Percentiles rank a stretch among this genome's conserved stretches.
Conservation (phyloP, 345 rosid genomes). For the Lepidium africanum region DNA sequence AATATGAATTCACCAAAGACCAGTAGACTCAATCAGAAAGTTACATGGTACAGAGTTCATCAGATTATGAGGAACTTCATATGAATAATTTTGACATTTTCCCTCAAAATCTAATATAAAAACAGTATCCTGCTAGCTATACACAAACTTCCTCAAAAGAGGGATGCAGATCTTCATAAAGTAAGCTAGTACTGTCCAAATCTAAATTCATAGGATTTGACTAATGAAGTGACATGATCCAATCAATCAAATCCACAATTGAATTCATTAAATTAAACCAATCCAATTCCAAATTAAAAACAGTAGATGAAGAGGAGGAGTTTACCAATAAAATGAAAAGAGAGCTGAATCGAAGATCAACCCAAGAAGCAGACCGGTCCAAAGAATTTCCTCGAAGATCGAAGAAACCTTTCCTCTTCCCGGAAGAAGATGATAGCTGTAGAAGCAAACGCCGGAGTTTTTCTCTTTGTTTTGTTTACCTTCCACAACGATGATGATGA, state of each 20-base stretch:
- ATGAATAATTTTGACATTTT: neutral
- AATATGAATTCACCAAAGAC: neutral
- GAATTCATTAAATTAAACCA: neutral
- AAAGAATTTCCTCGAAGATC: slow-evolving; percentile 13
- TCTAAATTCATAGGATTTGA: neutral
- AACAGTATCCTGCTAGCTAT: neutral
- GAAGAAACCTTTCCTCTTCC: neutral
- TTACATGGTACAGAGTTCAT: neutral
- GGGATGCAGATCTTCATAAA: neutral
- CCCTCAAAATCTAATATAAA: neutral
- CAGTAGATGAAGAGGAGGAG: slow-evolving; percentile 1
- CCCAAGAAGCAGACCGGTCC: neutral
- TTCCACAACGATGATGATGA: neutral
- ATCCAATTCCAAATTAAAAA: neutral
- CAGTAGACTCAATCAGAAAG: neutral
- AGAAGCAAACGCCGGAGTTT: neutral
- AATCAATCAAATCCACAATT: neutral
- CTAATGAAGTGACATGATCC: neutral
- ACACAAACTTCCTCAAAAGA: neutral
- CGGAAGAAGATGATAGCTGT: neutral
- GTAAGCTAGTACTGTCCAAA: neutral
- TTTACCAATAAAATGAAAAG: slow-evolving; percentile 1
- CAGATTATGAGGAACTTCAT: neutral
- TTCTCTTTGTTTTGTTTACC: neutral
- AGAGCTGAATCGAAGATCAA: neutral